phyloP scores from a whole-genome alignment of 495 filamentous ascomycete species.

The Neurospora intermedia region DNA sequence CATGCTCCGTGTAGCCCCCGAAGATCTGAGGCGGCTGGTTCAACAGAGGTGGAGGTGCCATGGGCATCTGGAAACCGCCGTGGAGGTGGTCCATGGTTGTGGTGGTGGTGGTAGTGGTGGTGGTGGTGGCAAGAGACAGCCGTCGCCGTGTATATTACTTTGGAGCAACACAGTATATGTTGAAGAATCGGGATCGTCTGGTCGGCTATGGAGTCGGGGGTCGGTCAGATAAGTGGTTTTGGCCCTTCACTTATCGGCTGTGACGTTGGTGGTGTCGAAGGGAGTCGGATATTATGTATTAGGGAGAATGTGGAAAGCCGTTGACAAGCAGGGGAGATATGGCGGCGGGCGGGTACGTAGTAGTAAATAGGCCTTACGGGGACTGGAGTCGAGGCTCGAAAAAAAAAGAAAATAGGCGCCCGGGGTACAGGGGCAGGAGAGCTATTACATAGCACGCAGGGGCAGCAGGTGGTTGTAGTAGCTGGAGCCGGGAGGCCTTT shows the following conservation, averaged over 20 bases:
- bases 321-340: not conserved
- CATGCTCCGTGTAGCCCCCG: constrained; percentile 48
- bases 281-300: not conserved
- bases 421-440: not conserved
- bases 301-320: not conserved
- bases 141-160: constrained; percentile 1
- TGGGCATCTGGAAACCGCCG: constrained; percentile 39
- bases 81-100: constrained; percentile 38
- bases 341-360: not conserved
- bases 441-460: not conserved
- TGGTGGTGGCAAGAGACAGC: constrained; percentile 2
- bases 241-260: not conserved
- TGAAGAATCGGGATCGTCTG: not conserved
- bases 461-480: not conserved
- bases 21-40: constrained; percentile 64
- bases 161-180: not conserved
- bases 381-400: not conserved
- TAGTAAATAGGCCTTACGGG: not conserved
- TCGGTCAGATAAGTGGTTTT: not conserved
- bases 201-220: not conserved
- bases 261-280: not conserved
- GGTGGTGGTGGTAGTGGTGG: constrained; percentile 4
- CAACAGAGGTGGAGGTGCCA: constrained; percentile 46
- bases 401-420: not conserved
- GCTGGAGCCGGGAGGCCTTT: not conserved